A percentile compares a stretch with the other conserved stretches of the same genome.
These are phyloP conservation scores for Mucor lusitanicus DNA, from an alignment of 371 early-diverging fungal species.

Conservation along the genomic window DNA sequence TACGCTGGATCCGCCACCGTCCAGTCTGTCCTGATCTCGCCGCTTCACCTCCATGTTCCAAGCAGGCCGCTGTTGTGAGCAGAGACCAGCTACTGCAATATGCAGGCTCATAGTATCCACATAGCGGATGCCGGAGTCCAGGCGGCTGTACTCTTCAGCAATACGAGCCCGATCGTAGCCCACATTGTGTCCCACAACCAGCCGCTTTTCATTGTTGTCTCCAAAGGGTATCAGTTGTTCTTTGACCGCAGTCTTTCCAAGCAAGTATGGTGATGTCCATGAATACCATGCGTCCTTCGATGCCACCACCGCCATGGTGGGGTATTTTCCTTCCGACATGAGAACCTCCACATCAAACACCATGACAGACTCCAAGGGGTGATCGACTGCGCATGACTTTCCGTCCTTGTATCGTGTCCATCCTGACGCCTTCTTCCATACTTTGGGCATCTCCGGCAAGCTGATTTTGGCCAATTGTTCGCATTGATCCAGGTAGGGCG, in stretches of 20 bases:
- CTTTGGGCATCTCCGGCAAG: conserved; percentile 56
- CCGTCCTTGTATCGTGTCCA: conserved; percentile 85
- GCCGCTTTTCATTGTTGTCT: conserved; percentile 22
- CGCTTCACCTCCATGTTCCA: conserved; percentile 76
- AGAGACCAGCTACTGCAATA: conserved; percentile 88
- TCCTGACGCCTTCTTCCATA: conserved; percentile 68
- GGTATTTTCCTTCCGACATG: conserved; percentile 65
- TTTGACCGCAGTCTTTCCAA: conserved; percentile 39
- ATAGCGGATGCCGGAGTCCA: conserved; percentile 59
- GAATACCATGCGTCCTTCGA: conserved; percentile 84
- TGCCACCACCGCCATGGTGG: conserved; percentile 84
- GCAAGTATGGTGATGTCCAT: conserved; percentile 84
- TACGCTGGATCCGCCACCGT: conserved; percentile 26
- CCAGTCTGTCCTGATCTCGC: conserved; percentile 26
- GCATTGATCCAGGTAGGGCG: conserved; percentile 58
- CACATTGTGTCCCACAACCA: conserved; percentile 93
- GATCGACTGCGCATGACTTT: conserved; percentile 41
- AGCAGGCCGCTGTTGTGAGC: conserved; percentile 83
- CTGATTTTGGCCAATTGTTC: conserved; percentile 44
- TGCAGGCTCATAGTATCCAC: conserved; percentile 96
- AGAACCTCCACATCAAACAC: conserved; percentile 93
- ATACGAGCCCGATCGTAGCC: conserved; percentile 91
- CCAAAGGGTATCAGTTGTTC: conserved; percentile 73
- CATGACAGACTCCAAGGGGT: conserved; percentile 66
- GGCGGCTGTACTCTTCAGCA: conserved; percentile 78